Conservation (phyloP, 1,139 yeast species). For the Candida smagusa region DNA sequence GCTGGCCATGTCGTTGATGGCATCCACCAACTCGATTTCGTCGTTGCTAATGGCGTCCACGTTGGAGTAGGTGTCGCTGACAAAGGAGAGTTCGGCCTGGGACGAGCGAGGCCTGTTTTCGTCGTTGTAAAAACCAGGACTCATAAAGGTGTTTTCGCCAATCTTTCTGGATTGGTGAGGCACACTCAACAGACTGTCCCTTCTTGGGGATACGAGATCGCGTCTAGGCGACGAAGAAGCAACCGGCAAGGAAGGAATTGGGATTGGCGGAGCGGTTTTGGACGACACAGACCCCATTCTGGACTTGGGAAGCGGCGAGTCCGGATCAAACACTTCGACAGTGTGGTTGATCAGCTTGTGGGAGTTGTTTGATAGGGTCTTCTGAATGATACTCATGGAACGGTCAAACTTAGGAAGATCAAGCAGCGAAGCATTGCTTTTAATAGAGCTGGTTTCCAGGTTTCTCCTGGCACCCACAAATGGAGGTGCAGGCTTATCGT, state of each 20-base stretch:
- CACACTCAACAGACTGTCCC: neutral
- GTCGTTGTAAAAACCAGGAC: conserved; percentile 11
- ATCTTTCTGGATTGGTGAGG: neutral
- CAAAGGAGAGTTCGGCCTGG: conserved; percentile 24
- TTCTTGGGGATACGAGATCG: neutral
- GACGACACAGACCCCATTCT: neutral
- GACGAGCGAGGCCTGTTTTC: conserved; percentile 28
- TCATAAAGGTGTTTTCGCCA: conserved; percentile 2
- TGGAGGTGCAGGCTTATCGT: conserved; percentile 9
- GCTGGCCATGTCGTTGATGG: conserved; percentile 2
- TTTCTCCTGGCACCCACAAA: neutral
- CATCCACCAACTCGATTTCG: conserved; percentile 6
- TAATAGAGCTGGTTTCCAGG: conserved; percentile 1
- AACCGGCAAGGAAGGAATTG: neutral
- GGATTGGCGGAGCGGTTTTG: neutral
- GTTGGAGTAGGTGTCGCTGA: conserved; percentile 7
- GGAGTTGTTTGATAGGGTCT: conserved; percentile 22
- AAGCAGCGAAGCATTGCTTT: conserved; percentile 1
- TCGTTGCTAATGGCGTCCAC: conserved; percentile 5
- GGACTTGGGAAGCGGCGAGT: conserved; percentile 1
- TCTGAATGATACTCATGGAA: conserved; percentile 27
- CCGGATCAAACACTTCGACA: conserved; percentile 7
- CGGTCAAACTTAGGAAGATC: conserved; percentile 13
- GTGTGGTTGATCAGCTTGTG: conserved; percentile 9
- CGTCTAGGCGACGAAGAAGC: neutral